Percentiles rank a stretch among this genome's conserved stretches.
phyloP scores from a whole-genome alignment of 805 yeast genomes.

The Metschnikowia amazonensis region DNA sequence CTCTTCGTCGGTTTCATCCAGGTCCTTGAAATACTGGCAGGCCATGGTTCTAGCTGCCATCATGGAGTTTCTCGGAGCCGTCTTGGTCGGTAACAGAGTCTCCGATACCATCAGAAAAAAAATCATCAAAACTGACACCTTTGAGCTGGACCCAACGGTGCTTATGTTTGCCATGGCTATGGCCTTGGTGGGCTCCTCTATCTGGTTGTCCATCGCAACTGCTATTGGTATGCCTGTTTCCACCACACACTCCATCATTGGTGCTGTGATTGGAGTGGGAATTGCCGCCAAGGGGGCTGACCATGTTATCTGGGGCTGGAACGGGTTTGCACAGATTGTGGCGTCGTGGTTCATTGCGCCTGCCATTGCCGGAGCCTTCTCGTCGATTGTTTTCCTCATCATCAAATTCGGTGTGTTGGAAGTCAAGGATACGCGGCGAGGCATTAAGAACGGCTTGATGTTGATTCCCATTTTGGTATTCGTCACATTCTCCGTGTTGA shows the following conservation, averaged over 20 bases:
- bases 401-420: conserved; percentile 63
- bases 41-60: conserved; percentile 69
- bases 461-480: conserved; percentile 61
- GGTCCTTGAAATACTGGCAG: conserved; percentile 67
- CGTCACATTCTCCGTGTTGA: conserved; percentile 55
- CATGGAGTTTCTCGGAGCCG: conserved; percentile 74
- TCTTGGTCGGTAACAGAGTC: conserved; percentile 68
- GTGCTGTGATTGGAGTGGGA: conserved; percentile 71
- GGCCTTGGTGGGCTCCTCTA: conserved; percentile 69
- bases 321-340: conserved; percentile 64
- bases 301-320: conserved; percentile 71
- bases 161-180: conserved; percentile 72
- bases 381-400: conserved; percentile 53
- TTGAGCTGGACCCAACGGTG: conserved; percentile 58
- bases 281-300: conserved; percentile 66
- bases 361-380: conserved; percentile 58
- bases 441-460: conserved; percentile 52
- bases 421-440: conserved; percentile 39
- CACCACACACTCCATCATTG: conserved; percentile 75
- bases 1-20: conserved; percentile 70
- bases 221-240: conserved; percentile 72
- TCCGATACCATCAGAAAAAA: conserved; percentile 67
- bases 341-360: conserved; percentile 86
- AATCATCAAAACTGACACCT: conserved; percentile 52
- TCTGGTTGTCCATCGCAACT: conserved; percentile 69